Percentiles rank a stretch among this genome's conserved stretches.
phyloP scores from a whole-genome alignment of 2,329 filamentous ascomycete genomes.

The Trichoderma koningii region DNA sequence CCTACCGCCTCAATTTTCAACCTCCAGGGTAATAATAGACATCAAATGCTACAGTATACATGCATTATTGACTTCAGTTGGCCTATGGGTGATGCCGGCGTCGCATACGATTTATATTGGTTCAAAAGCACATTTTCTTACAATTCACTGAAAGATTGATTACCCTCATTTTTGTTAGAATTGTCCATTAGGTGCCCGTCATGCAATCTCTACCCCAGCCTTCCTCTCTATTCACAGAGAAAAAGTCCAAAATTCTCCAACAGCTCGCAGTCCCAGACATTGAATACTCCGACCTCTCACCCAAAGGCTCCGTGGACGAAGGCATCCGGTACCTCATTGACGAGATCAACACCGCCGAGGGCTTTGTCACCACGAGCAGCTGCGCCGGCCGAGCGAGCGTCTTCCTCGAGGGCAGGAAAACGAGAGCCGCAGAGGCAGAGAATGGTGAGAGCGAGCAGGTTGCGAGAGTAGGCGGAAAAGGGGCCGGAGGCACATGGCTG shows the following conservation, averaged over 20 bases:
- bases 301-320: constrained; percentile 83
- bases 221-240: constrained; percentile 4
- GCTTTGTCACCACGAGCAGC: constrained; percentile 88
- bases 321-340: constrained; percentile 76
- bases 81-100: not conserved
- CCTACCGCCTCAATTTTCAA: constrained; percentile 4
- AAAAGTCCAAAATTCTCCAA: constrained; percentile 72
- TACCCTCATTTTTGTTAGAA: too few relatives aligned
- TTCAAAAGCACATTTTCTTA: not conserved
- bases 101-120: too few relatives aligned
- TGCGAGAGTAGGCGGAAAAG: constrained; percentile 78
- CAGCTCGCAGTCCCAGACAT: constrained; percentile 68
- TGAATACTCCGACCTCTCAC: constrained; percentile 80
- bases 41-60: too few relatives aligned
- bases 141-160: not conserved
- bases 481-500: constrained; percentile 79
- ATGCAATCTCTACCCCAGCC: constrained; percentile 1
- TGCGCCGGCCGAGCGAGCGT: constrained; percentile 87
- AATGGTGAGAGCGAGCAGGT: constrained; percentile 37
- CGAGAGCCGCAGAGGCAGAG: constrained; percentile 19
- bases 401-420: constrained; percentile 76
- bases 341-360: constrained; percentile 72
- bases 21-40: constrained; percentile 19
- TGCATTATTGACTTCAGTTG: not conserved
- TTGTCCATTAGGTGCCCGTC: not conserved